Percentiles rank a stretch among this genome's conserved stretches.
Evolutionary conservation across 1,284 basidiomycete species (phyloP).

Genomic region (Hemileia vastatrix): DNA sequence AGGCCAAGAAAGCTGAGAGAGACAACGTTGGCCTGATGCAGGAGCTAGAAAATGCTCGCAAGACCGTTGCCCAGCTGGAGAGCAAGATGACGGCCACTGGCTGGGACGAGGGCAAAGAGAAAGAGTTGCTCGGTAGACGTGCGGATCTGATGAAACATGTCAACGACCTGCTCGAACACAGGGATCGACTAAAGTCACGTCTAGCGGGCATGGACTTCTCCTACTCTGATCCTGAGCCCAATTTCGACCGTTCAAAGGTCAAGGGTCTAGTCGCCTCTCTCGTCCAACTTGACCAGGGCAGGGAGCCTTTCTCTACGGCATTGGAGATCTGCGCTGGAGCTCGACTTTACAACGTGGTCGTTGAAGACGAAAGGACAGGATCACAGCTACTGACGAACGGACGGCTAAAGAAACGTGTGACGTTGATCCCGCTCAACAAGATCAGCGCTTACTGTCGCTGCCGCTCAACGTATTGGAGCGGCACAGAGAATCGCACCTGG

Average conservation of each 20-base stretch:
- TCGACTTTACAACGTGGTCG: constrained; percentile 87
- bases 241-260: constrained; percentile 76
- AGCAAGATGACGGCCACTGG: constrained; percentile 56
- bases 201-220: constrained; percentile 74
- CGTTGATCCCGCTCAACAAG: constrained; percentile 86
- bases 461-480: constrained; percentile 69
- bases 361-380: constrained; percentile 79
- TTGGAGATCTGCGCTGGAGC: constrained; percentile 86
- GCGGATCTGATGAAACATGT: constrained; percentile 55
- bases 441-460: constrained; percentile 62
- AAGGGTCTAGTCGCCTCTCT: constrained; percentile 59
- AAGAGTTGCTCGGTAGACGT: constrained; percentile 54
- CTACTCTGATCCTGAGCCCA: constrained; percentile 64
- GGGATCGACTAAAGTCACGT: constrained; percentile 62
- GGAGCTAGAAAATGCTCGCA: constrained; percentile 56
- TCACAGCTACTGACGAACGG: constrained; percentile 74
- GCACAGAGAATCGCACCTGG: constrained; percentile 66
- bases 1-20: constrained; percentile 72
- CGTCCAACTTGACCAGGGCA: constrained; percentile 59
- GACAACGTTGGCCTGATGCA: constrained; percentile 65
- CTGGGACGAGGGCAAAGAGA: constrained; percentile 71
- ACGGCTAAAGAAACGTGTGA: constrained; percentile 75
- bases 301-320: constrained; percentile 64
- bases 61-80: constrained; percentile 55
- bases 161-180: constrained; percentile 56